A percentile compares a stretch with the other conserved stretches of the same genome.
Evolutionary conservation across 139 green algal genomes (phyloP).

Genomic region (Closterium sp.): DNA sequence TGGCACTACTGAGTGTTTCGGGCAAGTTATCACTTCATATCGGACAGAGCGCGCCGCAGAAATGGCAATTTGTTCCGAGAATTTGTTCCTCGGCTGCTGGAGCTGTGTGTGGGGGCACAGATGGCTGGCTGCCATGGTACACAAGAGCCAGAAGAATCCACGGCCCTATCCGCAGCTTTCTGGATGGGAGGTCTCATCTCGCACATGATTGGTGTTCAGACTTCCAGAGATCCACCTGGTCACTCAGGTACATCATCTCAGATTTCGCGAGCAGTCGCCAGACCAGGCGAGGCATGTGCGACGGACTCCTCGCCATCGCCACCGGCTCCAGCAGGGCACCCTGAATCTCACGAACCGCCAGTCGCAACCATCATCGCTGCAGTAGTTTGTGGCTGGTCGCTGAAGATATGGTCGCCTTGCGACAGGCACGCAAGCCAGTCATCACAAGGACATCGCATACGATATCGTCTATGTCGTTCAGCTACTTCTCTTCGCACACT

Average conservation of each 20-base stretch:
- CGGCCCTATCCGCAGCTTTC: background rate
- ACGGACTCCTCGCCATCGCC: background rate
- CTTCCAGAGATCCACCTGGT: background rate
- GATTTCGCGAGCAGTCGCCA: background rate
- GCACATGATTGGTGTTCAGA: background rate
- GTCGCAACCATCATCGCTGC: background rate
- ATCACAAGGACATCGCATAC: too few relatives aligned
- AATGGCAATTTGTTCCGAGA: background rate
- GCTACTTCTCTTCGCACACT: background rate
- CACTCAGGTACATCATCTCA: background rate
- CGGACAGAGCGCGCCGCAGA: background rate
- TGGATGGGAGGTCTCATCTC: background rate
- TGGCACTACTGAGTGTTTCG: too few relatives aligned
- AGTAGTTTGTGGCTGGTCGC: background rate
- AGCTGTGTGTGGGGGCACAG: background rate
- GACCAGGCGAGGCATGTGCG: background rate
- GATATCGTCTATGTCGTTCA: too few relatives aligned
- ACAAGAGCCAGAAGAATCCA: background rate
- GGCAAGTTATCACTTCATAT: too few relatives aligned
- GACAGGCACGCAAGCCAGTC: background rate
- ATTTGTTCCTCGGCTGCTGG: background rate
- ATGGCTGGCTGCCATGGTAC: background rate
- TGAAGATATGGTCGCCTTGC: background rate
- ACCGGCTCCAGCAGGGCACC: background rate
- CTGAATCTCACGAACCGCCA: background rate